Base-by-base conservation (phyloP, 331 rosid species). In the Rhamnella rubrinervis region DNA sequence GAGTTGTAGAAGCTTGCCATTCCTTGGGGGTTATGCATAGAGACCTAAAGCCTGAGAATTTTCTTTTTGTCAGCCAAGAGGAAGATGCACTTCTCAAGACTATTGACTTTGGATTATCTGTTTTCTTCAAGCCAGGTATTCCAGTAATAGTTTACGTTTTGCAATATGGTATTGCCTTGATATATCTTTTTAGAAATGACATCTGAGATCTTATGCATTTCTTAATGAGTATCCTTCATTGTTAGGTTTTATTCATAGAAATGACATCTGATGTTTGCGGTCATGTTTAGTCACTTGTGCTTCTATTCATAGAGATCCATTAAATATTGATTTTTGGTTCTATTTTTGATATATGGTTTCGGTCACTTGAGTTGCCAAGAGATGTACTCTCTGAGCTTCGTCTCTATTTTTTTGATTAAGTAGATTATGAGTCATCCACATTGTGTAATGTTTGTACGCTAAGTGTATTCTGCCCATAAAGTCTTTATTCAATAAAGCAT, bases 51-150 rank as follows among this genome's bases (percentile, higher is more conserved):
- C 99, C 99, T 0, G 99, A 95, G 77, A 95, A 95, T 79, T 95
- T 95, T 83, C 99, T 95, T 37, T 95, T 91, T 11, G 85, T 95
- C 68, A 82, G 83, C 72, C 85, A 86, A 79, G 81, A 86, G n/a
- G 99, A 95, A 87, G 97, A 95, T 61, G 84, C 99, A 7, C 96
- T 88, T 74, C 96, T 95, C 78, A 95, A 87, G 83, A 95, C 97
- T 61, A 95, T 95, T 61, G 99, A 95, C 82, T 95, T 95, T 69
- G 99, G 99, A 66, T 80, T 91, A 65, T 95, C 99, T 0, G 68
- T 91, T 56, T 95, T 95, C 85, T 91, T 95, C 75, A 95, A 91
- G 81, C 99, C 99, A 89, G 99, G 99, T 95, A 86, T 19, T 75
- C 41, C 9, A 1, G 59, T 77, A 55, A 65, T 21, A 6, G 0